phyloP scores from a whole-genome alignment of 768 basidiomycete genomes.

The Cystofilobasidium bisporidii region DNA sequence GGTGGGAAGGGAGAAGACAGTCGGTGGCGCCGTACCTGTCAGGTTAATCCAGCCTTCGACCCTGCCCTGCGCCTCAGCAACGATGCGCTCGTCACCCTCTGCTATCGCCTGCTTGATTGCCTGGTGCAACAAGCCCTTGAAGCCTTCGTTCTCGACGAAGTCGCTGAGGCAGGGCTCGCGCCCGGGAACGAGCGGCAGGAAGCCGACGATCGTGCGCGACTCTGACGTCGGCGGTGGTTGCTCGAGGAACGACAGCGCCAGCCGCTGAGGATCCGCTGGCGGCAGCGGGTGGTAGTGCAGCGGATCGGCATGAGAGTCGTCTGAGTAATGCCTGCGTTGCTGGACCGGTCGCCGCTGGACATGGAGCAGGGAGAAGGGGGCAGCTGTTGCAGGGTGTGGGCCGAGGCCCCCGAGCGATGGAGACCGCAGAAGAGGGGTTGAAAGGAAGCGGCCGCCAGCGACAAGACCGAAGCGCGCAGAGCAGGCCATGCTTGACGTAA shows the following conservation, averaged over 20 bases:
- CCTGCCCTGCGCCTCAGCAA: constrained; percentile 16
- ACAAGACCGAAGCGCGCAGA: too few relatives aligned
- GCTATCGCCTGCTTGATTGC: constrained; percentile 9
- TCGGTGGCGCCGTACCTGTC: constrained; percentile 3
- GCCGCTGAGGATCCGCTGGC: neutral
- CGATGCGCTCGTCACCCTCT: constrained; percentile 22
- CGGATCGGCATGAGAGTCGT: constrained; percentile 9
- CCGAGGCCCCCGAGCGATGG: too few relatives aligned
- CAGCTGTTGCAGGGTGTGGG: too few relatives aligned
- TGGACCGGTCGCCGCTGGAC: neutral
- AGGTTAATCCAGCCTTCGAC: constrained; percentile 21
- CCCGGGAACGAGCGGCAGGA: constrained; percentile 6
- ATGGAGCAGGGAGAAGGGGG: too few relatives aligned
- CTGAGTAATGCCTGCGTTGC: neutral
- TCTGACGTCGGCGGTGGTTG: constrained; percentile 1
- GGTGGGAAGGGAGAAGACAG: neutral
- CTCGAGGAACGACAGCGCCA: constrained; percentile 21
- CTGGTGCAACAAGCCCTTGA: constrained; percentile 2
- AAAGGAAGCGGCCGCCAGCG: too few relatives aligned
- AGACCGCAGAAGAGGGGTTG: too few relatives aligned
- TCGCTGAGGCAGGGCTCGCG: neutral
- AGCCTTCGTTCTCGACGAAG: constrained; percentile 19
- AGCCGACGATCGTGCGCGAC: constrained; percentile 16
- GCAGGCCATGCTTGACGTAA: too few relatives aligned
- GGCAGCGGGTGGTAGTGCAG: constrained; percentile 23